Base-by-base conservation (phyloP, 306 rosid genomes). In the Quercus ilex region DNA sequence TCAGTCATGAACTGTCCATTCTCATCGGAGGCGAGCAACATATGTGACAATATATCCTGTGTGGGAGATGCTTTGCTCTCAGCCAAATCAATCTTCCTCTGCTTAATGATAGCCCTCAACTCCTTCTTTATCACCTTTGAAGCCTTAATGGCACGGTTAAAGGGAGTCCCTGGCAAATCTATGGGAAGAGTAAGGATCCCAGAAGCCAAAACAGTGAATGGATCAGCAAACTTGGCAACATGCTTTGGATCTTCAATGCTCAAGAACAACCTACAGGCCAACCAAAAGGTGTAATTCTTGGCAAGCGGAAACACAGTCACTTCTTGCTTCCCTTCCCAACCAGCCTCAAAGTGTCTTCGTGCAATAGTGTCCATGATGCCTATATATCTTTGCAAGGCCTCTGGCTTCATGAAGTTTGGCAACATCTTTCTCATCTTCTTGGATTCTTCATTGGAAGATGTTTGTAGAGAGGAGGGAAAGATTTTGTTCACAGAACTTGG, bases 341-440 rank as follows among this genome's bases (percentile, higher is more conserved):
- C 25, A 23, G 55, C 33, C 15, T 67, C 69, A 13, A 74, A 75
- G 71, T 75, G 78, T 9, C 30, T 23, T 12, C 21, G 59, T 1
- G 70, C 69, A 35, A 55, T 62, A 18, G 78, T 9, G 35, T 75
- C 78, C 78, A 75, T 75, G 1, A 75, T 28, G 6, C 78, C 78
- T 4, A 75, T n/a, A 18, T 75, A 75, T 59, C 71, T 18, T 8
- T 41, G 55, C 52, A 75, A 51, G 19, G 78, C 79, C 46, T 60
- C 79, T n/a, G 79, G 79, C 23, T 75, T 75, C 4, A 75, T 43
- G 70, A 75, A 60, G 15, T 41, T 55, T 1, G 79, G 79, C 21
- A 75, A 70, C 3, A 75, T 12, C 14, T 46, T 75, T 26, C 52
- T 75, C 8, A 23, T 38, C 21, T 51, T 75, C 57, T 38, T 75